Base-by-base conservation (phyloP, 345 rosid species). In the Atalantia buxifolia region DNA sequence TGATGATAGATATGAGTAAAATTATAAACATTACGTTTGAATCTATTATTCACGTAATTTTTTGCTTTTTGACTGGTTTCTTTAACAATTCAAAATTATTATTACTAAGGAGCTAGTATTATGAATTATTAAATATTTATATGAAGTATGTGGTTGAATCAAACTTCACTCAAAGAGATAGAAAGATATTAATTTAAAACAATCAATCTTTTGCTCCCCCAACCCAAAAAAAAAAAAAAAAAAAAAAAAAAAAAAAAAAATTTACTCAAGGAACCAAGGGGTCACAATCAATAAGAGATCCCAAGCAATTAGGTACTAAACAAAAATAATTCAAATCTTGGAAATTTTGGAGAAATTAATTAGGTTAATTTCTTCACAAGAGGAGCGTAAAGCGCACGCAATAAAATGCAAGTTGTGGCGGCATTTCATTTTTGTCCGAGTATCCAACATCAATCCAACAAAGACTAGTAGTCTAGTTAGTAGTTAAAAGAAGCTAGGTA, bases 391-490 rank as follows among this genome's bases (percentile, higher is more conserved):
- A 27, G 40, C 9, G 16, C 79, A 67, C 74, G 21, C 71, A 19
- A 36, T 9, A 22, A 22, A 66, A 22, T 70, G 77, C 60, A 66
- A 24, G 31, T 69, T 19, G 61, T 13, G 28, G 30, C 13, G 66
- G 45, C 28, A 45, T 33, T 56, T 9, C 21, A 3, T 4, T 64
- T 59, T 60, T 50, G 60, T 25, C 31, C 30, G 28, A 76, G 61
- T 18, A 48, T 48, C 8, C 38, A 76, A 72, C 76, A 80, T 77
- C 57, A 55, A 78, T 72, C 85, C 82, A 77, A 75, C 80, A 82
- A 80, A 81, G 77, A 71, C 77, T 75, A 78, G 70, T 33, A 80
- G 75, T 77, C 76, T 85, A 80, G 40, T 78, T 69, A 68, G 68
- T 72, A 76, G 83, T 69, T 83, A 74, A 81, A 78, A 72, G 53